These are phyloP conservation scores for Ploettnerulaceae sp. DNA, from an alignment of 2,329 filamentous ascomycete genomes.

Conservation along the genomic window DNA sequence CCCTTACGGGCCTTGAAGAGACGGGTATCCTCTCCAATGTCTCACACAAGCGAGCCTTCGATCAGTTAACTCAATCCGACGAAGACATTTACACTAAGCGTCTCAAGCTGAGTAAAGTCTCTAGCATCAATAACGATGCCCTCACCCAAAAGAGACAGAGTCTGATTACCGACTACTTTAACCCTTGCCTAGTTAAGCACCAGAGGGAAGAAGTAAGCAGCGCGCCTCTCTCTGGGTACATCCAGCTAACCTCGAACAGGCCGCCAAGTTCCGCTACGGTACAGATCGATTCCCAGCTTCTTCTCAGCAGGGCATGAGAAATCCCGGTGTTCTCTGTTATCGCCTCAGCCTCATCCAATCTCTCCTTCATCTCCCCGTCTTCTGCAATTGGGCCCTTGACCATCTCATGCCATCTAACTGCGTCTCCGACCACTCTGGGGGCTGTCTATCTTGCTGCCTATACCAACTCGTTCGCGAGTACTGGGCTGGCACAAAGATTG, in stretches of 20 bases:
- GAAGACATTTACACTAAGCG: neutral
- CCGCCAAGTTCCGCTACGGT: neutral
- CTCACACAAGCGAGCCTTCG: neutral
- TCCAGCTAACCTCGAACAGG: conserved; percentile 1
- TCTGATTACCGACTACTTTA: neutral
- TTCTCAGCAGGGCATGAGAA: conserved; percentile 29
- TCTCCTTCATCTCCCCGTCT: conserved; percentile 33
- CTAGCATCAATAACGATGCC: neutral
- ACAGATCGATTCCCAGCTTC: conserved; percentile 22
- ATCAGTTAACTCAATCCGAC: neutral
- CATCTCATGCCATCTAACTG: conserved; percentile 26
- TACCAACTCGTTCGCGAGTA: conserved; percentile 14
- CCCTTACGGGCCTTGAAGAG: neutral
- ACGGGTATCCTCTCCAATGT: neutral
- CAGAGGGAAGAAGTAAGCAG: conserved; percentile 1
- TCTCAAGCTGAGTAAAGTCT: neutral
- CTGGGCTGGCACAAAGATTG: conserved; percentile 17
- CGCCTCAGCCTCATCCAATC: conserved; percentile 33
- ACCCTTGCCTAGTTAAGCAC: neutral
- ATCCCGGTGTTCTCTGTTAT: conserved; percentile 33
- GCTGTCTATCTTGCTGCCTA: conserved; percentile 17
- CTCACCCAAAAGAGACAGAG: neutral
- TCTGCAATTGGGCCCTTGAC: conserved; percentile 32
- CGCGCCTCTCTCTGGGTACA: too few species aligned
- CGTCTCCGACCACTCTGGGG: conserved; percentile 10